phyloP scores from a whole-genome alignment of 257 asterid genomes.

The Thymus quinquecostatus region DNA sequence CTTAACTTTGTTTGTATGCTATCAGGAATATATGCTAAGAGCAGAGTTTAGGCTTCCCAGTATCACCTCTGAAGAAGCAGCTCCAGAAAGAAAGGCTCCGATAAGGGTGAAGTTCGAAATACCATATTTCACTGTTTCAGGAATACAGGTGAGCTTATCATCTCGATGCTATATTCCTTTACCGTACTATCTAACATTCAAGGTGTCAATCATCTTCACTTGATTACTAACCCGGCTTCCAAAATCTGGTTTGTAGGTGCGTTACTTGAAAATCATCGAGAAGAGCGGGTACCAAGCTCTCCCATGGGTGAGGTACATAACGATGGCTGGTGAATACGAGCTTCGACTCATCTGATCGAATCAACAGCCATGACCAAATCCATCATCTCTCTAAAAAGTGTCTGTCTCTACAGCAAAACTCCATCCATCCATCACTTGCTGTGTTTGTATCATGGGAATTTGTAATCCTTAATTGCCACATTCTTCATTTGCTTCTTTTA shows the following conservation, averaged over 20 bases:
- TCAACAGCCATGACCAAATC: conserved; percentile 2
- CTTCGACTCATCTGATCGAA: conserved; percentile 62
- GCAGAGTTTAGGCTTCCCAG: conserved; percentile 98
- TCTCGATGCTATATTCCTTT: conserved; percentile 8
- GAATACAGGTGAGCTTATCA: conserved; percentile 79
- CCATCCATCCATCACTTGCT: conserved; percentile 13
- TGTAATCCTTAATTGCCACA: conserved; percentile 30
- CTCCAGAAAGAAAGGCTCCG: conserved; percentile 97
- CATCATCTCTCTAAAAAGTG: background rate
- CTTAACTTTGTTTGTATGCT: too few species aligned
- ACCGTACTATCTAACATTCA: background rate
- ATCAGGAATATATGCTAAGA: conserved; percentile 96
- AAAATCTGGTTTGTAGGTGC: conserved; percentile 51
- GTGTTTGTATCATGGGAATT: conserved; percentile 39
- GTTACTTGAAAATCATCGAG: conserved; percentile 85
- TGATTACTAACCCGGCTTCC: background rate
- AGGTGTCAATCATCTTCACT: background rate
- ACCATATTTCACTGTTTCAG: conserved; percentile 98
- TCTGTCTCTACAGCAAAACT: too few species aligned
- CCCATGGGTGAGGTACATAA: conserved; percentile 90
- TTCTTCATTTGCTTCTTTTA: conserved; percentile 12
- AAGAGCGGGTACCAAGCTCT: conserved; percentile 92
- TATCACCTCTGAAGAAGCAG: conserved; percentile 81
- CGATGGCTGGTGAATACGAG: conserved; percentile 94
- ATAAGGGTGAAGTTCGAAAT: conserved; percentile 96